phyloP scores from a whole-genome alignment of 2,329 filamentous ascomycete species.

The Claviceps sp. region DNA sequence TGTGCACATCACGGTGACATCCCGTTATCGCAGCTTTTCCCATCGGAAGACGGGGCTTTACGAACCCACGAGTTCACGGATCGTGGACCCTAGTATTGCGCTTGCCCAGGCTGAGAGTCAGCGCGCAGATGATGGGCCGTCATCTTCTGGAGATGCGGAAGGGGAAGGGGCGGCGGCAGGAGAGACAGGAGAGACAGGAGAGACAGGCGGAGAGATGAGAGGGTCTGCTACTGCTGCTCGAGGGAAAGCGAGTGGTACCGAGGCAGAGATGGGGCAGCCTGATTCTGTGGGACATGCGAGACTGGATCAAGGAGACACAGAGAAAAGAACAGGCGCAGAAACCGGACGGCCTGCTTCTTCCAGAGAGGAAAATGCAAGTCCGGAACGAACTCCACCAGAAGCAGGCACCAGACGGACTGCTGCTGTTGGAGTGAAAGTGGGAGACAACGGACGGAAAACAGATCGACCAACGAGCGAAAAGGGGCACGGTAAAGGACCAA shows the following conservation, averaged over 20 bases:
- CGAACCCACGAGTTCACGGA: constrained; percentile 10
- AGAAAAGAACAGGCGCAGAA: no score
- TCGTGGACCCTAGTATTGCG: constrained; percentile 17
- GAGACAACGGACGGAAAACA: no score
- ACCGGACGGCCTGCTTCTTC: background rate
- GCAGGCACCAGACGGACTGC: background rate
- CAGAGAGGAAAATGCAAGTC: no score
- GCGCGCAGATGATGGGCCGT: background rate
- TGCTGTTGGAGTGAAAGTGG: background rate
- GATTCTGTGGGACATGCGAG: no score
- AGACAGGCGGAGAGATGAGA: no score
- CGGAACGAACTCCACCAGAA: no score
- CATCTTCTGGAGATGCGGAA: background rate
- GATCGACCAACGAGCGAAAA: background rate
- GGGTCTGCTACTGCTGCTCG: no score
- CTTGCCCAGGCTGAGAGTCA: constrained; percentile 11
- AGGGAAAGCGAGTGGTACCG: no score
- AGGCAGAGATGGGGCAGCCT: no score
- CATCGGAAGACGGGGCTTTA: constrained; percentile 13
- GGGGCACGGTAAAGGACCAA: background rate
- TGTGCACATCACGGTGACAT: constrained; percentile 15
- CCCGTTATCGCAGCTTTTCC: constrained; percentile 16
- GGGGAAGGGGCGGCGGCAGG: no score
- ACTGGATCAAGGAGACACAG: no score
- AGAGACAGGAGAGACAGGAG: no score